Evolutionary conservation across 1,284 basidiomycete genomes (phyloP).

Genomic region (Trametes polyzona): DNA sequence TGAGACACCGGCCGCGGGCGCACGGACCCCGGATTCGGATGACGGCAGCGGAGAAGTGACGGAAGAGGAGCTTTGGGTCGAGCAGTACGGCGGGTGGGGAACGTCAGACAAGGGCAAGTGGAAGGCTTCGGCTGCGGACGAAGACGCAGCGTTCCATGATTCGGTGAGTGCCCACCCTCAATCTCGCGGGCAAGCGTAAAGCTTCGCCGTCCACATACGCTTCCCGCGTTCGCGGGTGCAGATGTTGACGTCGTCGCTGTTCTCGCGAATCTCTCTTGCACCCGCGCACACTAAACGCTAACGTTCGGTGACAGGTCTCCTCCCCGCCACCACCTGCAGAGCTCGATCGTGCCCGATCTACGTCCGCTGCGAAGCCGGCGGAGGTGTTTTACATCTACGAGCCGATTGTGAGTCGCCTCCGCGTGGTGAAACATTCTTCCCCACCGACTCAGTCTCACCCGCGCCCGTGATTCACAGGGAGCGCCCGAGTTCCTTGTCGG

Average conservation of each 20-base stretch:
- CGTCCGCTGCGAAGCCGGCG: neutral
- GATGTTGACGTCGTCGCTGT: constrained; percentile 9
- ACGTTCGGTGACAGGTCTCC: neutral
- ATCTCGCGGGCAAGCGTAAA: no score
- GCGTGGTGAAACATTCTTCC: neutral
- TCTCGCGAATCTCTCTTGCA: no score
- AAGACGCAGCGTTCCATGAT: constrained; percentile 8
- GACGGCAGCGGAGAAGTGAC: constrained; percentile 8
- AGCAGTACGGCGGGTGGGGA: constrained; percentile 30
- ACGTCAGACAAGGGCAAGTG: constrained; percentile 30
- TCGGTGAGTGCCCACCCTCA: constrained; percentile 20
- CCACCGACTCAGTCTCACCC: neutral
- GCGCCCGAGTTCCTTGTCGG: constrained; percentile 32
- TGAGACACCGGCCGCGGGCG: neutral
- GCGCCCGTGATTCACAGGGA: constrained; percentile 12
- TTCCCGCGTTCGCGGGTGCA: neutral
- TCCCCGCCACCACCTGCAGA: neutral
- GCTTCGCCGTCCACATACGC: neutral
- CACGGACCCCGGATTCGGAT: constrained; percentile 1
- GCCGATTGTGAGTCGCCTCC: constrained; percentile 20
- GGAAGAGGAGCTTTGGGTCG: constrained; percentile 30
- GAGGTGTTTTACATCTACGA: constrained; percentile 29
- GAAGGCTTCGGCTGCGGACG: constrained; percentile 21
- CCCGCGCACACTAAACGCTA: neutral
- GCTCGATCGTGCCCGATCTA: neutral